phyloP scores from a whole-genome alignment of 108 stramenopile genomes.

The Fistulifera pelliculosa region DNA sequence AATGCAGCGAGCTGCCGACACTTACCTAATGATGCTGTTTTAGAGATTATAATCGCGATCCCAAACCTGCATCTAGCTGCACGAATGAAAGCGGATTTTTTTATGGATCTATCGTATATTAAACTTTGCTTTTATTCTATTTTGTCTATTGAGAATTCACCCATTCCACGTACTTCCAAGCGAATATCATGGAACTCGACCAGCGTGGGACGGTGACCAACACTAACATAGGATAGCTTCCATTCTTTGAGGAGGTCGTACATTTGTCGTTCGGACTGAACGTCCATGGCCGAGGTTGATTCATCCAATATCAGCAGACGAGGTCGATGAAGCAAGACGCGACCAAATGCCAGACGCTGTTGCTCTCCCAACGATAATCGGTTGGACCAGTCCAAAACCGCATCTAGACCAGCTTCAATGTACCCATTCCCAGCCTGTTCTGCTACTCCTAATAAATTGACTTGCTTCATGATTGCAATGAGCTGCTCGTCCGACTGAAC shows the following conservation, averaged over 20 bases:
- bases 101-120: no score
- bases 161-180: background rate
- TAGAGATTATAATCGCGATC: no score
- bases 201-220: no score
- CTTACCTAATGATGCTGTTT: no score
- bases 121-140: no score
- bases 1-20: no score
- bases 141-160: no score
- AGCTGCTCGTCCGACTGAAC: slow-evolving; percentile 33
- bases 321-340: slow-evolving; percentile 84
- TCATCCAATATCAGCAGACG: slow-evolving; percentile 84
- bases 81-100: no score
- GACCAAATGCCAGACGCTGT: slow-evolving; percentile 87
- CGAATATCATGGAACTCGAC: background rate
- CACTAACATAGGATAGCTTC: no score
- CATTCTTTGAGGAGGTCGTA: background rate
- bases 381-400: slow-evolving; percentile 83
- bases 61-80: no score
- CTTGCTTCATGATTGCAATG: slow-evolving; percentile 55
- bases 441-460: slow-evolving; percentile 65
- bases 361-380: slow-evolving; percentile 91
- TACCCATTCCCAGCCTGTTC: slow-evolving; percentile 66
- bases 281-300: background rate
- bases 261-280: no score
- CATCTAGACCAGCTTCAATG: slow-evolving; percentile 53